Conservation (phyloP, 2,329 filamentous ascomycete species). For the Clonostachys byssicola region DNA sequence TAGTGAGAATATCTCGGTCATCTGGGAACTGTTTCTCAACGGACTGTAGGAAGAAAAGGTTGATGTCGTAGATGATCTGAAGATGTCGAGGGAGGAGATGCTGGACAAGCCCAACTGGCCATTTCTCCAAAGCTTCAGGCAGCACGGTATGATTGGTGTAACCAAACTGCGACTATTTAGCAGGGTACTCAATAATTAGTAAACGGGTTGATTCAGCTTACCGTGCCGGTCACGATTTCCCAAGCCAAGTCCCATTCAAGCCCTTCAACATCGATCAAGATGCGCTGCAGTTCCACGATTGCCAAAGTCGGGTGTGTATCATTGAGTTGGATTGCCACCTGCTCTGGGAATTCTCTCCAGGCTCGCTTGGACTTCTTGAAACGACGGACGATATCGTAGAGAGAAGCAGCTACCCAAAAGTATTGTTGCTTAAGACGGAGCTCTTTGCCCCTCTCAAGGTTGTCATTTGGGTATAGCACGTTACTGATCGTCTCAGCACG, state of each 20-base stretch:
- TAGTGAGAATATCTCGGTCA: constrained; percentile 76
- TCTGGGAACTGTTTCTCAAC: constrained; percentile 90
- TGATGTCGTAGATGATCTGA: constrained; percentile 98
- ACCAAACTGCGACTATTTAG: constrained; percentile 55
- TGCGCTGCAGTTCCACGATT: constrained; percentile 92
- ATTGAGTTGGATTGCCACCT: constrained; percentile 96
- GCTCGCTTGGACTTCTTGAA: constrained; percentile 96
- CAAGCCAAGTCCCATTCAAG: constrained; percentile 93
- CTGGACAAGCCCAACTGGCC: constrained; percentile 90
- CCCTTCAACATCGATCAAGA: constrained; percentile 83
- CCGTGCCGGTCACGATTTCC: constrained; percentile 69
- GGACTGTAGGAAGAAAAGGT: constrained; percentile 83
- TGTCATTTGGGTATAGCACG: constrained; percentile 96
- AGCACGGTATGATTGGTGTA: constrained; percentile 99
- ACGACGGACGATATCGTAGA: constrained; percentile 92
- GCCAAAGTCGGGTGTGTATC: constrained; percentile 96
- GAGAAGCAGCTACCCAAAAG: constrained; percentile 97
- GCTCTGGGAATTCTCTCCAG: constrained; percentile 90
- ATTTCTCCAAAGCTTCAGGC: constrained; percentile 95
- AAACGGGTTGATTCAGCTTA: constrained; percentile 27
- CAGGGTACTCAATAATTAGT: too few relatives aligned
- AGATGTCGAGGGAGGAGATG: constrained; percentile 90
- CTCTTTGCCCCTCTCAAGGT: constrained; percentile 94
- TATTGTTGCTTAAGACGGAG: constrained; percentile 98
- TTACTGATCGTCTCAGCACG: constrained; percentile 98